Percentiles rank a stretch among this genome's conserved stretches.
These are phyloP conservation scores for Albophoma yamanashiensis DNA, from an alignment of 2,329 filamentous ascomycete species.

Conservation along the genomic window DNA sequence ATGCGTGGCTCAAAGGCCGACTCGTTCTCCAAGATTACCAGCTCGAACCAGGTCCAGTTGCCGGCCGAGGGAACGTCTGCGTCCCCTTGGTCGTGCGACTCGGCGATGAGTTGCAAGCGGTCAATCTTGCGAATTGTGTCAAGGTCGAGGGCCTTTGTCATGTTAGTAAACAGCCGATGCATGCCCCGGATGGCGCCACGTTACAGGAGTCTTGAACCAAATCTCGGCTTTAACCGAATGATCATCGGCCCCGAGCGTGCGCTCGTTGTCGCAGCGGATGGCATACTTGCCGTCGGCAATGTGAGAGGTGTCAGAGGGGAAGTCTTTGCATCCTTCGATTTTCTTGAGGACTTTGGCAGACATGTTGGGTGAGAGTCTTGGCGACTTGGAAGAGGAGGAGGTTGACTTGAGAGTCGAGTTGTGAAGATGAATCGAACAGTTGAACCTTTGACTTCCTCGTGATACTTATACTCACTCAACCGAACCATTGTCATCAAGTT, in stretches of 20 bases:
- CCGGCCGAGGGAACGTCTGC: neutral
- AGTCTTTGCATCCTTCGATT: neutral
- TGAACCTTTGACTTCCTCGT: neutral
- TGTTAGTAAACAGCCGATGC: neutral
- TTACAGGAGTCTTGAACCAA: neutral
- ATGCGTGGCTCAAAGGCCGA: neutral
- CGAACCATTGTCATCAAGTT: neutral
- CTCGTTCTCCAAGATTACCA: conserved; percentile 1
- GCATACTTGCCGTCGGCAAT: neutral
- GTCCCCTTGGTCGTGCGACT: conserved; percentile 6
- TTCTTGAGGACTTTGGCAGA: neutral
- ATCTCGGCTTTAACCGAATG: neutral
- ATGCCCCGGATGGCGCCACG: fast-evolving
- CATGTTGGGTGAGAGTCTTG: neutral
- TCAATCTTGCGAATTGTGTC: neutral
- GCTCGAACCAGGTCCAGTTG: conserved; percentile 8
- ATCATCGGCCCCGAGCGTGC: neutral
- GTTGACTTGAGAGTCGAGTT: neutral
- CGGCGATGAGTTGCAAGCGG: conserved; percentile 5
- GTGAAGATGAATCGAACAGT: neutral
- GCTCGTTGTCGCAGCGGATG: neutral
- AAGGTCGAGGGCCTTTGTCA: neutral
- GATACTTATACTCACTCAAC: neutral
- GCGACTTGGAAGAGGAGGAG: neutral
- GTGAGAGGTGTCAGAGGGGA: neutral